phyloP scores from a whole-genome alignment of 371 early-diverging fungal species.

The Mucor velutinosus region DNA sequence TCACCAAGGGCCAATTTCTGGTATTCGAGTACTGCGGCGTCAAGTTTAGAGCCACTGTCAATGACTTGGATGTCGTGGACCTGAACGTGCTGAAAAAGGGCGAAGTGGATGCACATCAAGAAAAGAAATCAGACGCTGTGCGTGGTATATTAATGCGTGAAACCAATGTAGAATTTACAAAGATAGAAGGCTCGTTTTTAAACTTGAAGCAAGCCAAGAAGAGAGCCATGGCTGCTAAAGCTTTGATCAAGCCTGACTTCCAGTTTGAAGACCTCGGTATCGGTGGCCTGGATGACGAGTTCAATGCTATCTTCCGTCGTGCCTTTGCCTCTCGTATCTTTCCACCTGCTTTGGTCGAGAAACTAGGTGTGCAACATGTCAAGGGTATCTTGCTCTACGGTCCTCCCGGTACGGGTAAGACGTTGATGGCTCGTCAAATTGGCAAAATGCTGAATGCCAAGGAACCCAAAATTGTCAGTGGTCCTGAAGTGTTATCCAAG shows the following conservation, averaged over 20 bases:
- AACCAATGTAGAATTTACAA: slow-evolving; percentile 70
- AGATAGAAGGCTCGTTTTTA: slow-evolving; percentile 73
- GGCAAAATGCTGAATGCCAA: slow-evolving; percentile 97
- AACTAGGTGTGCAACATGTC: slow-evolving; percentile 97
- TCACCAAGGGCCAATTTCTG: slow-evolving; percentile 69
- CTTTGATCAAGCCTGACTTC: slow-evolving; percentile 92
- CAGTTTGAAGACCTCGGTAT: slow-evolving; percentile 99
- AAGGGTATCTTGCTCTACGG: slow-evolving; percentile 84
- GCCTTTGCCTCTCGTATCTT: slow-evolving; percentile 99
- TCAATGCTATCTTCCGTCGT: slow-evolving; percentile 97
- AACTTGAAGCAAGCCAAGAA: slow-evolving; percentile 69
- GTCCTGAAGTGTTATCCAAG: slow-evolving; percentile 98
- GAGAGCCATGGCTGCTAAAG: slow-evolving; percentile 57
- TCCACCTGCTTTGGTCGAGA: slow-evolving; percentile 94
- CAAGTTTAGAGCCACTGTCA: slow-evolving; percentile 64
- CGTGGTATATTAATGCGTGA: slow-evolving; percentile 80
- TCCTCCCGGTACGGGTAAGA: slow-evolving; percentile 99
- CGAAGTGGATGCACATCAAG: slow-evolving; percentile 38
- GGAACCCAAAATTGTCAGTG: slow-evolving; percentile 98
- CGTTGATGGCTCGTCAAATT: slow-evolving; percentile 99
- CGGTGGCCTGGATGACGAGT: slow-evolving; percentile 98
- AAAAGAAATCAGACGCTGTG: slow-evolving; percentile 22
- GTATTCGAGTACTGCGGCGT: slow-evolving; percentile 85
- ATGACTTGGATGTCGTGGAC: slow-evolving; percentile 64
- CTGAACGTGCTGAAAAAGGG: slow-evolving; percentile 58